phyloP scores from a whole-genome alignment of 106 monocot genomes.

The Dioscorea zingiberensis region DNA sequence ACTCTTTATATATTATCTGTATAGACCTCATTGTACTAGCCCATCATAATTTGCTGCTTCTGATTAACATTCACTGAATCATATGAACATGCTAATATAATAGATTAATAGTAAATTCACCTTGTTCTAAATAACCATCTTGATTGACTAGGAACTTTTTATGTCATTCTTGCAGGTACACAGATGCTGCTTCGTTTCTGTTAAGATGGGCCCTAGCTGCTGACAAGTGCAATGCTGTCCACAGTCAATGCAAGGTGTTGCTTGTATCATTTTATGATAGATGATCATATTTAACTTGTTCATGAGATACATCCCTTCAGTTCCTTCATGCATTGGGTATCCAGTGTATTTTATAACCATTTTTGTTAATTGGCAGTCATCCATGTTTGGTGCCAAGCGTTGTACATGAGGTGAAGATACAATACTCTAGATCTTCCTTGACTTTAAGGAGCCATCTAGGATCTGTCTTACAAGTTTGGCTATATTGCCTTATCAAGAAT shows the following conservation, averaged over 20 bases:
- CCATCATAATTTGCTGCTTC: neutral
- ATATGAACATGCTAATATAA: neutral
- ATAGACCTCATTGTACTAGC: no score
- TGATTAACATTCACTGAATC: neutral
- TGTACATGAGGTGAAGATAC: no score
- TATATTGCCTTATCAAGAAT: neutral
- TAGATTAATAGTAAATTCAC: neutral
- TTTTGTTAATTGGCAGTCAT: no score
- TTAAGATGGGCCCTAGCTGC: conserved; percentile 83
- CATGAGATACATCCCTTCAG: no score
- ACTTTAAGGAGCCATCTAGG: no score
- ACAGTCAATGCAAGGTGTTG: conserved; percentile 97
- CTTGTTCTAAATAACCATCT: neutral
- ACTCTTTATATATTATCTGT: no score
- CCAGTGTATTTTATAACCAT: no score
- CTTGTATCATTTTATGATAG: neutral
- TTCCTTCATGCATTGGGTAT: no score
- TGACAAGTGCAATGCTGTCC: conserved; percentile 83
- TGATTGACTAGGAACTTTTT: neutral
- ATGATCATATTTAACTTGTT: no score
- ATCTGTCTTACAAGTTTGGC: no score
- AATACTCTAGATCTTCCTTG: no score
- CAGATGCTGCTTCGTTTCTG: conserved; percentile 70
- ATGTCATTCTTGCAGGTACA: conserved; percentile 42
- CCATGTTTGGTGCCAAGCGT: no score